Base-by-base conservation (phyloP, 176 grass and related monocot genomes). In the Tillandsia leiboldiana region DNA sequence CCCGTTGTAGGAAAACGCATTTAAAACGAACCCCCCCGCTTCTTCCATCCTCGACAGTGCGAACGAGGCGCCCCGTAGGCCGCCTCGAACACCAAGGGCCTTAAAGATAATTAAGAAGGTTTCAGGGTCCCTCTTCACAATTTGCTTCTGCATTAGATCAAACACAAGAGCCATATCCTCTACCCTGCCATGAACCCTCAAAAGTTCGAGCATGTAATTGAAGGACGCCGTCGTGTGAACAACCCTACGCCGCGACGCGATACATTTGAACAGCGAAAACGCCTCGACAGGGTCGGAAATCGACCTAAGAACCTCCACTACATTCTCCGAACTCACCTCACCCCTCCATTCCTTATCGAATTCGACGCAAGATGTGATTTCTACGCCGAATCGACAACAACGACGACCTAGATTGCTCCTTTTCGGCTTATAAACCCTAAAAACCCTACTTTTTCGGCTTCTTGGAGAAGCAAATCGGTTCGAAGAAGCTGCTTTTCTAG, bases 121-220 rank as follows among this genome's bases (percentile, higher is more conserved):
- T 47, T 12, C 49, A 0, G 91, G 50, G 15, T 80, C 92, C 59
- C 86, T 23, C 78, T 87, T 92, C 49, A 90, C 74, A 12, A 92
- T 78, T 77, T 90, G 89, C 71, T 48, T 87, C 78, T 97, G 93
- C 93, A 97, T 97, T 77, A 92, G 48, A 77, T 97, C 86, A 72
- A 97, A 97, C 81, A 97, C 93, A 74, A 72, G 54, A 29, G 83
- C 81, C 86, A 97, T 85, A 61, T 97, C 93, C 63, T 52, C 73
- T 33, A 90, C 71, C 51, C 75, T 83, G 49, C 81, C 93, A 42
- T 81, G 81, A 23, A 58, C 70, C 33, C 79, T 75, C 89, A 97
- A 83, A 11, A 87, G 76, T 51, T 97, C 93, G 23, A 97, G 93
- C 89, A 97, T 92, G 81, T 90, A 87, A 85, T 97, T 87, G 77